Evolutionary conservation across 768 basidiomycete species (phyloP), one percentile per base, ranked within the genome.

Genomic region (Kwoniella dejecticola): DNA sequence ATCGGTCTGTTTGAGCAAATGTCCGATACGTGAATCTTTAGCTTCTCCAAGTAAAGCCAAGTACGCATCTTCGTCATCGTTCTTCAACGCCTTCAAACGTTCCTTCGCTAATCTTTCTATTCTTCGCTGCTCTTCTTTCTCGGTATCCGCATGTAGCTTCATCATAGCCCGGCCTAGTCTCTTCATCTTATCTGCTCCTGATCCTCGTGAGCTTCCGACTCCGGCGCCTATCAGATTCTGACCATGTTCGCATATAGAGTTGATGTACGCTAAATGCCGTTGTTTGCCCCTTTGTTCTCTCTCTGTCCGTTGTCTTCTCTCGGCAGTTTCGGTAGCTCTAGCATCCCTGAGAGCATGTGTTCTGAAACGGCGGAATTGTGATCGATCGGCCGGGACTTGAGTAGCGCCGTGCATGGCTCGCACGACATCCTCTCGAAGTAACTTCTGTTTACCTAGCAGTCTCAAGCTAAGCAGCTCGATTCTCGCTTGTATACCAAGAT

Each of bases 61-160:
- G 80, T 99, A 99, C n/a, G 91, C 94, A 80, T 97, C 96, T 82
- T 99, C 96, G 81, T 99, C 95, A 75, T 98, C 94, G 27, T 89
- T 89, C 81, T 95, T 93, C 69, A 98, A 86, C 7, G 95, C 96
- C 82, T 90, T 92, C 66, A 99, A 82, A 90, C 94, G 92, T 79
- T 98, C 96, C 82, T 98, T 98, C 46, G 89, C 87, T 45, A 99
- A 87, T 57, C 92, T 83, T 81, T 98, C 96, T 67, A 99, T 89
- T 26, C 95, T 86, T 78, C 93, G 92, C 84, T 94, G 91, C 79
- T 99, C 96, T 80, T 98, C 95, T 82, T 91, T 94, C 82, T 99
- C 96, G 1, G 93, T 92, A 66, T 87, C 86, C 15, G 82, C 82
- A 77, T 99, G 96, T 83, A 94, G 91, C 58, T 81, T 85, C 66